Evolutionary conservation across 2,329 filamentous ascomycete species (phyloP).

Genomic region (Botrytis sinoallii): DNA sequence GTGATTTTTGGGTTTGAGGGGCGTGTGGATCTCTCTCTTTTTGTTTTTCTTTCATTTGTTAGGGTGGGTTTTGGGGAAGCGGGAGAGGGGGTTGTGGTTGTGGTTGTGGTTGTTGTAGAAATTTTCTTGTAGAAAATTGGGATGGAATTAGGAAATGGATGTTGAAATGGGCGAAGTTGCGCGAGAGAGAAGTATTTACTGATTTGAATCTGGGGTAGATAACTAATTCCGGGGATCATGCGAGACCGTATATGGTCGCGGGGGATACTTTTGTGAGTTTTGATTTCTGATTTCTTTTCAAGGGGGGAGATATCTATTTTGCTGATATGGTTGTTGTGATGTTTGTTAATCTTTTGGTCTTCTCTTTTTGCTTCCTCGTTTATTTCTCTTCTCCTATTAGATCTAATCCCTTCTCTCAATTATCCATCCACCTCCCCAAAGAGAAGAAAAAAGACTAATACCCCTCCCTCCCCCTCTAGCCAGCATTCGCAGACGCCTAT

Average conservation of each 20-base stretch:
- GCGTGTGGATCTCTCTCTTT: background rate
- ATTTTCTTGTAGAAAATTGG: background rate
- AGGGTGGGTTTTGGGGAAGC: background rate
- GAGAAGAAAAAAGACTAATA: background rate
- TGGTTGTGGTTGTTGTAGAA: background rate
- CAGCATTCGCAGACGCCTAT: background rate
- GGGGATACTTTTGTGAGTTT: conserved; percentile 17
- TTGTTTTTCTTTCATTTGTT: background rate
- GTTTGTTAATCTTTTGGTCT: background rate
- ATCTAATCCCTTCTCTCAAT: background rate
- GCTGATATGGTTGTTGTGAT: background rate
- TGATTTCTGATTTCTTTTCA: background rate
- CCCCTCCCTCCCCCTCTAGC: background rate
- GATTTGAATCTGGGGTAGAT: background rate
- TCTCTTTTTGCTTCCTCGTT: background rate
- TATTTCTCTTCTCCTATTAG: background rate
- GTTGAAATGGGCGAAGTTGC: background rate
- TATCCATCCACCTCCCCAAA: background rate
- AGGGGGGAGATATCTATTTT: background rate
- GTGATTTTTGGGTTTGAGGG: background rate
- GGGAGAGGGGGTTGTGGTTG: background rate
- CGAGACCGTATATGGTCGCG: conserved; percentile 5
- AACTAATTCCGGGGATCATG: conserved; percentile 12
- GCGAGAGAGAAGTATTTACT: background rate
- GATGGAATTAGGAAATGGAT: background rate